Evolutionary conservation across 2,329 filamentous ascomycete species (phyloP).

Genomic region (Fusarium sarcochroum): DNA sequence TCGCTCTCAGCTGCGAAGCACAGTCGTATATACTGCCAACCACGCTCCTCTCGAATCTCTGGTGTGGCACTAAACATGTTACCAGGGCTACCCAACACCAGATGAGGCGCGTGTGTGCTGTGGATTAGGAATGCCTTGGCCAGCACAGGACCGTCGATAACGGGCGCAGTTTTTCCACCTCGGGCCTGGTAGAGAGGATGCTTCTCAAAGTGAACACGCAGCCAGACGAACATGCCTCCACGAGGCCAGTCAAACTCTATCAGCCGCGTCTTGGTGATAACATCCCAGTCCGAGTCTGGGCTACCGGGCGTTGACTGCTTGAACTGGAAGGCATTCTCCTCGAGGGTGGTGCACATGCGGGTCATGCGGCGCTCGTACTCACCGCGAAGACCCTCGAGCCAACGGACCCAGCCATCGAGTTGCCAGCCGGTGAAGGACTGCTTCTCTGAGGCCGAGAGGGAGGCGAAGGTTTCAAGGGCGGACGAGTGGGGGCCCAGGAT

Average conservation of each 20-base stretch:
- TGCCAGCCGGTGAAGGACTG: constrained; percentile 75
- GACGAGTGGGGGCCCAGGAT: constrained; percentile 77
- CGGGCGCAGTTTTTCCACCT: constrained; percentile 48
- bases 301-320: constrained; percentile 70
- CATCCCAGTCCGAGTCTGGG: constrained; percentile 75
- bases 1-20: constrained; percentile 90
- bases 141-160: constrained; percentile 69
- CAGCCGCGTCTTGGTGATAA: constrained; percentile 80
- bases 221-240: constrained; percentile 94
- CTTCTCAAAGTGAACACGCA: constrained; percentile 77
- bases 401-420: constrained; percentile 88
- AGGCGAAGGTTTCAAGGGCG: constrained; percentile 58
- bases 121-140: constrained; percentile 78
- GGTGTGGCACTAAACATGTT: constrained; percentile 79
- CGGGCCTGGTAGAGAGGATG: constrained; percentile 75
- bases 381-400: constrained; percentile 87
- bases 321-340: constrained; percentile 75
- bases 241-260: constrained; percentile 85
- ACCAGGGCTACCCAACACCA: constrained; percentile 80
- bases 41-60: constrained; percentile 68
- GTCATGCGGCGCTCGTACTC: constrained; percentile 89
- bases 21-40: constrained; percentile 81
- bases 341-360: constrained; percentile 80
- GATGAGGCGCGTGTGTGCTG: constrained; percentile 76
- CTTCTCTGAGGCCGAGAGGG: constrained; percentile 63